phyloP scores from a whole-genome alignment of 164 flowering plant genomes.

The Chimonanthus salicifolius region DNA sequence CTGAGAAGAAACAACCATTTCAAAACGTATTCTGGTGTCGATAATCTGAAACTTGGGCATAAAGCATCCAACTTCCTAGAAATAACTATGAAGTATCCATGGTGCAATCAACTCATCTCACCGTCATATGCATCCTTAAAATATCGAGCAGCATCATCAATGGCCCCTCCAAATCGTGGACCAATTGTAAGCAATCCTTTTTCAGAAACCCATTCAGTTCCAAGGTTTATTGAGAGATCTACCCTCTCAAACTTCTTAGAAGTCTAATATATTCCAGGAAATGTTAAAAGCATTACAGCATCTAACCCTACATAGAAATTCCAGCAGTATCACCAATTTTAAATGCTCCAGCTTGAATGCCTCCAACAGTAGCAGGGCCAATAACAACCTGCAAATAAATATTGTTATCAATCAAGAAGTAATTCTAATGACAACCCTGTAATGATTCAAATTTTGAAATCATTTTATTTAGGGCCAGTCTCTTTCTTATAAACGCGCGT shows the following conservation, averaged over 20 bases:
- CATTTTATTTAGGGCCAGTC: too few relatives aligned
- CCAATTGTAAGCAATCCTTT: conserved; percentile 96
- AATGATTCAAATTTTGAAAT: too few relatives aligned
- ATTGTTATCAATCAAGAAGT: background rate
- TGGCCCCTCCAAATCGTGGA: conserved; percentile 98
- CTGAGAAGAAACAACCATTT: conserved; percentile 29
- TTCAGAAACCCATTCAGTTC: conserved; percentile 10
- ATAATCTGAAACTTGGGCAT: too few relatives aligned
- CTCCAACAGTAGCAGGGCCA: conserved; percentile 98
- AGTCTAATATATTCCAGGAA: too few relatives aligned
- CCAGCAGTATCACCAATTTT: conserved; percentile 97
- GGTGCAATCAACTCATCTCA: conserved; percentile 9
- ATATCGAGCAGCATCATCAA: conserved; percentile 98
- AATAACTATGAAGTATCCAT: too few relatives aligned
- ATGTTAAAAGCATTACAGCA: too few relatives aligned
- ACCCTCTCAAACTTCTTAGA: background rate
- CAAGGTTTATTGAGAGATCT: too few relatives aligned
- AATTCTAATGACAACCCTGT: too few relatives aligned
- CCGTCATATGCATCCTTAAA: conserved; percentile 97
- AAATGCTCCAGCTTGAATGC: conserved; percentile 93
- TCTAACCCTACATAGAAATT: conserved; percentile 25
- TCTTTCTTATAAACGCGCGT: too few relatives aligned
- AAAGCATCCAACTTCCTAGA: too few relatives aligned
- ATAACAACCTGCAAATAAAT: conserved; percentile 67
- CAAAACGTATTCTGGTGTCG: background rate